Base-by-base conservation (phyloP, 2,329 filamentous ascomycete genomes). In the Pseudogymnoascus sp. region DNA sequence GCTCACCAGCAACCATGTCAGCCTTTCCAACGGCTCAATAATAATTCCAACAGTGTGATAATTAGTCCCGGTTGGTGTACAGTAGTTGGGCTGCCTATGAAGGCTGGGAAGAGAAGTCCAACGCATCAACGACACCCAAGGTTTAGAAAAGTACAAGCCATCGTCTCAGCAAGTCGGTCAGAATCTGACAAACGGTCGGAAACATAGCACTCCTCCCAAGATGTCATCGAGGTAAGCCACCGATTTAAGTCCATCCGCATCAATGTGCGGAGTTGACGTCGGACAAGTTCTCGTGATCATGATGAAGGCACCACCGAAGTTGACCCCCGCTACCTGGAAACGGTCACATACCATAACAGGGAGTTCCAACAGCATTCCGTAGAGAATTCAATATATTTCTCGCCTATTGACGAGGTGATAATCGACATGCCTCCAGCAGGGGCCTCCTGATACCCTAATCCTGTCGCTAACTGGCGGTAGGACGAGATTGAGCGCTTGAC, bases 381-480 rank as follows among this genome's bases (percentile, higher is more conserved):
- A 61, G 80, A 85, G 30, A 84, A 87, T 67, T 78, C 78, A 36
- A 81, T 84, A 65, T 89, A 89, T 71, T 87, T 89, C 68, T 83
- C 79, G 52, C 89, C 89, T 7, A 78, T 89, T 63, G 89, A 91
- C 70, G 87, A 90, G 79, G 89, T 90, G 78, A 68, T 75, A 68
- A 33, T 62, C 22, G 36, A 60, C 61, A 61, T 55, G 35, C 58
- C 60, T 58, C 58, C 16, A 22, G 58, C 22, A 33, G 25, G 38
- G 61, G 23, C 55, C 49, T 30, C 41, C n/a, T 52, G 19, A 23
- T 49, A 41, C 33, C 35, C 36, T 52, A 60, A 30, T 52, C 41
- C 38, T 66, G 64, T 41, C 38, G 59, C 33, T 33, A 52, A 52
- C 45, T 30, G 25, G 60, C 35, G 38, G 22, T 65, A 91, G 88